phyloP scores from a whole-genome alignment of 2,329 filamentous ascomycete genomes.

The Pyricularia sp. region DNA sequence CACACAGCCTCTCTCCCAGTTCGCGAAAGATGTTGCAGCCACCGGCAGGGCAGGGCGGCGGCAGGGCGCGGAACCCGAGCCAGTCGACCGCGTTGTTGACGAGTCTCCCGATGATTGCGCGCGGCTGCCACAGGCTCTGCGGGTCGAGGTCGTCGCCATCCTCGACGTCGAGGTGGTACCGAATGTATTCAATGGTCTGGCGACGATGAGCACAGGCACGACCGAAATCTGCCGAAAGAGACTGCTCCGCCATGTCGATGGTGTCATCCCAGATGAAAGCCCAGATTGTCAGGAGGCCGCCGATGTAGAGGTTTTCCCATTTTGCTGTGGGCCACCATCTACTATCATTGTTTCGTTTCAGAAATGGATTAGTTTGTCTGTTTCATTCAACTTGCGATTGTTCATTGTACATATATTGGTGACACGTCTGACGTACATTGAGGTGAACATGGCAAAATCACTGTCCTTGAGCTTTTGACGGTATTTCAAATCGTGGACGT shows the following conservation, averaged over 20 bases:
- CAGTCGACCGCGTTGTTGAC: neutral
- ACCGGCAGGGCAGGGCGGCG: conserved; percentile 9
- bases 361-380: neutral
- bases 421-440: conserved; percentile 15
- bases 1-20: conserved; percentile 10
- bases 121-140: neutral
- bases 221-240: conserved; percentile 18
- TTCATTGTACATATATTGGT: neutral
- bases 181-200: conserved; percentile 19
- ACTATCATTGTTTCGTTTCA: neutral
- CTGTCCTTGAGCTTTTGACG: conserved; percentile 22
- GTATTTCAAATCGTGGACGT: conserved; percentile 17
- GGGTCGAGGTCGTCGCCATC: conserved; percentile 2
- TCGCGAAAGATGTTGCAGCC: conserved; percentile 12
- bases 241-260: conserved; percentile 22
- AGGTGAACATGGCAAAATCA: conserved; percentile 21
- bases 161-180: conserved; percentile 16
- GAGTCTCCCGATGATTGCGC: too few relatives aligned
- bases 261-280: conserved; percentile 25
- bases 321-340: conserved; percentile 23
- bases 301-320: conserved; percentile 21
- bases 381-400: neutral
- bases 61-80: neutral
- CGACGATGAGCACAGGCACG: conserved; percentile 18
- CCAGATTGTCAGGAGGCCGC: conserved; percentile 21